Percentiles rank a stretch among this genome's conserved stretches.
Evolutionary conservation across 108 stramenopile genomes (phyloP).

Genomic region (Cyclotella choctawhatcheeana): DNA sequence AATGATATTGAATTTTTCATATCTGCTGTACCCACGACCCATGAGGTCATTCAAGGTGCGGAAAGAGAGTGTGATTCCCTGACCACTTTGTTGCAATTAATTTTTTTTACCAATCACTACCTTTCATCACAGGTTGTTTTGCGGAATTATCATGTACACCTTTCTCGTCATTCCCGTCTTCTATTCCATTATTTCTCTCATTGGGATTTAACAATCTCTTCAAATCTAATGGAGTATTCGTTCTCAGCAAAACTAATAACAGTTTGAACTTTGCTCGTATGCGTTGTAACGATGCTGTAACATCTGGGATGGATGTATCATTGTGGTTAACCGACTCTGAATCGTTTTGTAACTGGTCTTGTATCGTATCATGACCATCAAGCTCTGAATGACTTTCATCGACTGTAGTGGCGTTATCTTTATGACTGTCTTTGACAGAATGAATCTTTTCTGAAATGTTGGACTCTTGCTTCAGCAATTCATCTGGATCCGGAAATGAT

Average conservation of each 20-base stretch:
- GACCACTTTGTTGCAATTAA: too few relatives aligned
- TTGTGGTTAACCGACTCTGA: background rate
- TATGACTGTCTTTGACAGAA: background rate
- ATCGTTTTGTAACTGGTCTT: background rate
- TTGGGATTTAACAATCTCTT: conserved; percentile 2
- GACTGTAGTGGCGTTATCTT: background rate
- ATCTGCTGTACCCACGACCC: too few relatives aligned
- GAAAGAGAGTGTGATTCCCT: too few relatives aligned
- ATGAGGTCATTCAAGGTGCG: too few relatives aligned
- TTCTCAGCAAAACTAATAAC: conserved; percentile 1
- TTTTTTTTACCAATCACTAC: conserved; percentile 2
- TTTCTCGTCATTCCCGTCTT: background rate
- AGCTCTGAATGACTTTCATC: too few relatives aligned
- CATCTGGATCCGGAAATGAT: conserved; percentile 41
- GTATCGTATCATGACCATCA: background rate
- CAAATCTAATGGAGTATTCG: background rate
- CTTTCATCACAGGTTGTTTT: background rate
- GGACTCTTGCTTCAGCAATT: conserved; percentile 9
- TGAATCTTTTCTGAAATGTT: background rate
- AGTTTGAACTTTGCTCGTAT: conserved; percentile 17
- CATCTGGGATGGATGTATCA: background rate
- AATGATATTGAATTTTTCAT: too few relatives aligned
- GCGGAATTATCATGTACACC: background rate
- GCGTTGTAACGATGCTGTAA: conserved; percentile 11
- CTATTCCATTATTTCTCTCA: background rate